phyloP scores from a whole-genome alignment of 192 early-diverging fungal species.

The Backusella tarrabulga region DNA sequence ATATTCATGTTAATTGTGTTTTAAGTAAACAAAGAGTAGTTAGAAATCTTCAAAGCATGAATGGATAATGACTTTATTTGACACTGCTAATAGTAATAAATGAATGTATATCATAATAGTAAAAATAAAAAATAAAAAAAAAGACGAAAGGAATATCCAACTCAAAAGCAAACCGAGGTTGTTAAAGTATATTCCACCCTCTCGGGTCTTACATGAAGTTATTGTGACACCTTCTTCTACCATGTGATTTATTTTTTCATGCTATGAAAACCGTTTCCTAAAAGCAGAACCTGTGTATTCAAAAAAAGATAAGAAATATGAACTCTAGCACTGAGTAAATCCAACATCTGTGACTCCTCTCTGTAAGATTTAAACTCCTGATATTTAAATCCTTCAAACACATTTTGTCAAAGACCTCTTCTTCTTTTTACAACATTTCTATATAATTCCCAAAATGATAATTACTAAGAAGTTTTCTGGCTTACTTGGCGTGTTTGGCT shows the following conservation, averaged over 20 bases:
- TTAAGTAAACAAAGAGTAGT: no score
- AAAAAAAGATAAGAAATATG: no score
- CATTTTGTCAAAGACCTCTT: neutral
- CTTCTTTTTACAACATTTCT: neutral
- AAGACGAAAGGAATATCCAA: neutral
- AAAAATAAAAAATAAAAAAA: no score
- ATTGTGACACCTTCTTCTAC: neutral
- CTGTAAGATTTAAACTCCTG: neutral
- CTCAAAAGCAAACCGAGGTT: neutral
- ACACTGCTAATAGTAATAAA: no score
- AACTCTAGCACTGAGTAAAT: neutral
- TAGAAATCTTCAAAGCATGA: no score
- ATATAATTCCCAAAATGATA: neutral
- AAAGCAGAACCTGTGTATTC: no score
- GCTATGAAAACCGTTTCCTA: neutral
- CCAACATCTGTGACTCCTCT: neutral
- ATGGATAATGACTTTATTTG: no score
- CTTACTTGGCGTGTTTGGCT: neutral
- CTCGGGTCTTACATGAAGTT: neutral
- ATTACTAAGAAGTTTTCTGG: neutral
- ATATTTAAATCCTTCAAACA: neutral
- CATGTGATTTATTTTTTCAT: neutral
- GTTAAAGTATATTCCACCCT: neutral
- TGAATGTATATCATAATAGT: no score
- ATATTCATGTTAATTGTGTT: no score